Conservation (phyloP, 2,329 filamentous ascomycete species). For the Neurospora crassa region DNA sequence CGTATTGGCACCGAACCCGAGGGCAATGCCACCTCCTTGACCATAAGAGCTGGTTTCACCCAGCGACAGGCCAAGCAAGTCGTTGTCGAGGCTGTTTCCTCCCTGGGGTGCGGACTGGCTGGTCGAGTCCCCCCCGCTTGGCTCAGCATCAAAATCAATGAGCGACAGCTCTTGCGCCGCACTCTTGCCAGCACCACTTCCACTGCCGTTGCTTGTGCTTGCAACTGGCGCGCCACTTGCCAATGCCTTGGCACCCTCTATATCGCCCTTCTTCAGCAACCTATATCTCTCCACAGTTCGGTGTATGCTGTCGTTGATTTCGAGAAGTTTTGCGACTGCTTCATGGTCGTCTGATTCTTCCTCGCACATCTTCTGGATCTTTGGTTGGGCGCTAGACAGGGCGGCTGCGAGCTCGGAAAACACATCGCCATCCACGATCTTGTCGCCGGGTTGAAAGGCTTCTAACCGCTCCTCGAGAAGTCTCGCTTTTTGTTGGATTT, state of each 20-base stretch:
- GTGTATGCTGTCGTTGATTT: slow-evolving; percentile 99
- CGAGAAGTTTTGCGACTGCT: slow-evolving; percentile 86
- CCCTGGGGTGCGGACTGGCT: slow-evolving; percentile 31
- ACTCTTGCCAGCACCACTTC: slow-evolving; percentile 45
- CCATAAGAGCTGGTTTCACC: slow-evolving; percentile 57
- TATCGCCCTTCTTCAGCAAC: slow-evolving; percentile 88
- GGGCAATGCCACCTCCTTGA: slow-evolving; percentile 70
- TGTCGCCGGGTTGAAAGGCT: slow-evolving; percentile 71
- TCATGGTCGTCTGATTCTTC: slow-evolving; percentile 96
- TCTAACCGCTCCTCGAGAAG: slow-evolving; percentile 89
- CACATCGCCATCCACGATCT: slow-evolving; percentile 58
- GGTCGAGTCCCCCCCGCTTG: slow-evolving; percentile 35
- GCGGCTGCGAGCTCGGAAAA: slow-evolving; percentile 81
- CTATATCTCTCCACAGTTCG: slow-evolving; percentile 93
- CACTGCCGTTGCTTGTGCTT: slow-evolving; percentile 54
- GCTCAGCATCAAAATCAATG: slow-evolving; percentile 75
- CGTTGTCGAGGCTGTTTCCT: slow-evolving; percentile 69
- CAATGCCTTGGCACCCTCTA: slow-evolving; percentile 74
- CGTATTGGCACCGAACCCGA: slow-evolving; percentile 65
- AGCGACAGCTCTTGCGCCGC: slow-evolving; percentile 69
- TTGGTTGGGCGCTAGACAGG: slow-evolving; percentile 87
- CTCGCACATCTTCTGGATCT: slow-evolving; percentile 99
- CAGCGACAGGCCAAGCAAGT: slow-evolving; percentile 81
- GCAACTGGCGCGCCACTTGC: slow-evolving; percentile 64
- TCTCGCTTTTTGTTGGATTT: slow-evolving; percentile 91